These are phyloP conservation scores for Podaxis pistillaris DNA, from an alignment of 768 basidiomycete genomes.

Conservation along the genomic window DNA sequence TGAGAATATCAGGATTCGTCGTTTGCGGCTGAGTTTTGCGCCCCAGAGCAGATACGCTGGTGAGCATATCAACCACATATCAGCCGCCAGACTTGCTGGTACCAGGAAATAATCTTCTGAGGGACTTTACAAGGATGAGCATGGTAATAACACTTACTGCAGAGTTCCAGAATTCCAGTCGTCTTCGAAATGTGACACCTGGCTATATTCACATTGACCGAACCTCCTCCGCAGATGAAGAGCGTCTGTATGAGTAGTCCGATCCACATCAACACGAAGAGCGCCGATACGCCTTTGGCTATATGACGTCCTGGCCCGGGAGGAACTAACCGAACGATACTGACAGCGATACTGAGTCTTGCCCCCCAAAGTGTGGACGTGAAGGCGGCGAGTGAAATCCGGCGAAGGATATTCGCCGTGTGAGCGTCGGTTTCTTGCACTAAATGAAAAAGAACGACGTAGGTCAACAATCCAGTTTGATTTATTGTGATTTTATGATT, in stretches of 20 bases:
- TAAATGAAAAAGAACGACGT: not conserved
- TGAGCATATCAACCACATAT: slow-evolving; percentile 23
- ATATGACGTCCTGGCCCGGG: slow-evolving; percentile 1
- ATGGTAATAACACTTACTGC: slow-evolving; percentile 8
- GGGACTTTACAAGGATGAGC: not conserved
- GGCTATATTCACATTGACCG: not conserved
- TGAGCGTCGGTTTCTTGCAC: not conserved
- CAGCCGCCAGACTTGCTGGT: slow-evolving; percentile 22
- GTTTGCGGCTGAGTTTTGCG: slow-evolving; percentile 19
- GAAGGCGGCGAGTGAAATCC: not conserved
- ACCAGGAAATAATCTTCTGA: not conserved
- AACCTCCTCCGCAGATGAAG: slow-evolving; percentile 11
- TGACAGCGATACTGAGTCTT: slow-evolving; percentile 19
- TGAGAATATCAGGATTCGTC: slow-evolving; percentile 22
- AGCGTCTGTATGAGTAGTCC: slow-evolving; percentile 16
- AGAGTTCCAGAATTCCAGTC: slow-evolving; percentile 11
- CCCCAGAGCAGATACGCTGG: slow-evolving; percentile 24
- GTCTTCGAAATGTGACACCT: slow-evolving; percentile 5
- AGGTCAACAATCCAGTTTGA: not conserved
- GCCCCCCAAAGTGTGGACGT: slow-evolving; percentile 14
- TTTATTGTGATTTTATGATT: not conserved
- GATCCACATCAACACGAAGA: slow-evolving; percentile 10
- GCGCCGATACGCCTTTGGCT: slow-evolving; percentile 8
- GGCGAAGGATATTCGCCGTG: not conserved
- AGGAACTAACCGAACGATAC: slow-evolving; percentile 16